Evolutionary conservation across 2,329 filamentous ascomycete genomes (phyloP).

Genomic region (Fusarium buxicola): DNA sequence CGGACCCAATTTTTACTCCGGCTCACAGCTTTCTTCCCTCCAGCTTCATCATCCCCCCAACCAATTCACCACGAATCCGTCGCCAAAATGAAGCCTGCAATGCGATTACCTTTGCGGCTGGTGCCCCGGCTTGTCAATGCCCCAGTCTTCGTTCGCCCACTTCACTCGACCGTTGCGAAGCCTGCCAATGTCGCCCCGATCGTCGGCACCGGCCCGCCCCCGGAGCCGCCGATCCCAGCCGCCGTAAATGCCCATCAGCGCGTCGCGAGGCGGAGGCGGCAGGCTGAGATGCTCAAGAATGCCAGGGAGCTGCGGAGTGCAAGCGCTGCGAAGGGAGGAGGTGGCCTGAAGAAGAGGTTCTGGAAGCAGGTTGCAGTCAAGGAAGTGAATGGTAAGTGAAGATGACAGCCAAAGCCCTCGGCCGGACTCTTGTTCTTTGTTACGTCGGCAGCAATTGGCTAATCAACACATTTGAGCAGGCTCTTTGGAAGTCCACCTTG

Average conservation of each 20-base stretch:
- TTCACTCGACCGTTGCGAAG: conserved; percentile 51
- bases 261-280: conserved; percentile 62
- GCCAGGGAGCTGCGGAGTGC: conserved; percentile 61
- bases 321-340: conserved; percentile 54
- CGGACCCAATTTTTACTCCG: conserved; percentile 40
- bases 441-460: conserved; percentile 3
- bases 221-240: conserved; percentile 62
- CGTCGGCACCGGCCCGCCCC: conserved; percentile 69
- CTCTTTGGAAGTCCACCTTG: conserved; percentile 75
- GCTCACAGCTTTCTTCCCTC: conserved; percentile 20
- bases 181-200: conserved; percentile 63
- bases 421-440: background rate
- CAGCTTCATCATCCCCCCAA: conserved; percentile 21
- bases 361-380: conserved; percentile 86
- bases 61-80: conserved; percentile 16
- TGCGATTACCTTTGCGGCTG: conserved; percentile 55
- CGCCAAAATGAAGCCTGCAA: conserved; percentile 55
- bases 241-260: conserved; percentile 57
- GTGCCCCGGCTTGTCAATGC: conserved; percentile 43
- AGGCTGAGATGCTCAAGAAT: conserved; percentile 66
- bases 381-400: conserved; percentile 69
- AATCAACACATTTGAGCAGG: conserved; percentile 47
- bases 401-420: background rate
- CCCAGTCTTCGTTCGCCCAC: conserved; percentile 39
- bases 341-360: conserved; percentile 76